Base-by-base conservation (phyloP, 1,284 basidiomycete species). In the Rhodotorula sp. region DNA sequence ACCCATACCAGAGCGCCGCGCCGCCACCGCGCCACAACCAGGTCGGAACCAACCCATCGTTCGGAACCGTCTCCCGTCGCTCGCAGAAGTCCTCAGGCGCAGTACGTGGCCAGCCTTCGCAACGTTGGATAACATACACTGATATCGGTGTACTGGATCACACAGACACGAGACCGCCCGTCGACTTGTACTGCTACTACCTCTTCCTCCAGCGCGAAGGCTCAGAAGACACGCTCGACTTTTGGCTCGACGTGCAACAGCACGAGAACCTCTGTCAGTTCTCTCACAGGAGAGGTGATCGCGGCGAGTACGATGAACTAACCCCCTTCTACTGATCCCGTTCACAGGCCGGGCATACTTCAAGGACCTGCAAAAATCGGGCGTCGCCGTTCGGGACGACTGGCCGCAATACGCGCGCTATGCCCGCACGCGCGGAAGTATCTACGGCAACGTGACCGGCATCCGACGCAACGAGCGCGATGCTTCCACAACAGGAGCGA, bases 161-260 rank as follows among this genome's bases (percentile, higher is more conserved):
- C 58, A 70, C 77, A 68, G 76, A 77, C 33, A 98, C 95, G 18
- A 84, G 91, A 71, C 91, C 95, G 0, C 95, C 95, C 17, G 93
- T 98, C 55, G 95, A 99, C 84, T 85, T 98, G 63, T 97, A 95
- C 84, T 96, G 95, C 89, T 96, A 96, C 85, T 98, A 98, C 62
- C 82, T 84, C 72, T 96, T 95, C 80, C 84, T 97, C 54, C 93
- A 98, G 80, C 87, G 94, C 53, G 94, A 97, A 82, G 89, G 91
- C 46, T 88, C 92, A 66, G 95, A 97, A 80, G 95, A 98, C 80
- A 91, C 95, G 55, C 84, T 99, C 62, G 95, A 98, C 81, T 99
- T 99, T 78, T 99, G 95, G 95, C 87, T 99, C 46, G 95, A 99
- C 79, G 95, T 98, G 3, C 93, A 97, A 78, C 95, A 98, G 83